These are phyloP conservation scores for Alternaria dauci DNA, from an alignment of 2,329 filamentous ascomycete genomes.

Conservation along the genomic window DNA sequence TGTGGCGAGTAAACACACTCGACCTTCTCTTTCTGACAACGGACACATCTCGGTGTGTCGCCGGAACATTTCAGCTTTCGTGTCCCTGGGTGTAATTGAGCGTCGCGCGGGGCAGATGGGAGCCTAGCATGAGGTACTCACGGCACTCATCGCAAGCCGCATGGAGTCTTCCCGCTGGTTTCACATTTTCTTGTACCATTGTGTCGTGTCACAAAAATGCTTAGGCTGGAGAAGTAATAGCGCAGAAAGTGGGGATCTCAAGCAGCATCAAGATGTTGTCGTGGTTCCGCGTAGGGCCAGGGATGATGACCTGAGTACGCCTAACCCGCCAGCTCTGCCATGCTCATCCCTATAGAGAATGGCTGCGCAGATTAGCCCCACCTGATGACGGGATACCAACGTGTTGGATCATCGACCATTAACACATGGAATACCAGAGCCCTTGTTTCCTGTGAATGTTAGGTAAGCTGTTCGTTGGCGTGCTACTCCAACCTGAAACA, in stretches of 20 bases:
- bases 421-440: neutral
- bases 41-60: slow-evolving; percentile 52
- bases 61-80: slow-evolving; percentile 61
- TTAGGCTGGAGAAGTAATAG: neutral
- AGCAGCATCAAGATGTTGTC: slow-evolving; percentile 2
- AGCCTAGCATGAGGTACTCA: slow-evolving; percentile 29
- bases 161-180: slow-evolving; percentile 39
- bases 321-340: slow-evolving; percentile 6
- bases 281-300: slow-evolving; percentile 5
- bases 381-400: slow-evolving; percentile 5
- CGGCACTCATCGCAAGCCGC: slow-evolving; percentile 49
- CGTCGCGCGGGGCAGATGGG: neutral
- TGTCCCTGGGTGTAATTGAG: slow-evolving; percentile 44
- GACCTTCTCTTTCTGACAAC: slow-evolving; percentile 54
- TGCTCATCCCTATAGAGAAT: slow-evolving; percentile 11
- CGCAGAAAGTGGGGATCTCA: slow-evolving; percentile 2
- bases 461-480: neutral
- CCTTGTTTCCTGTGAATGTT: neutral
- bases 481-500: neutral
- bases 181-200: slow-evolving; percentile 27
- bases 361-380: slow-evolving; percentile 4
- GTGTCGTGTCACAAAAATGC: neutral
- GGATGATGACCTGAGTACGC: neutral
- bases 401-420: neutral
- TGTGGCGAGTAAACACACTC: slow-evolving; percentile 57